These are phyloP conservation scores for Lachancea thermotolerans DNA, from an alignment of 805 yeast species.

Conservation along the genomic window DNA sequence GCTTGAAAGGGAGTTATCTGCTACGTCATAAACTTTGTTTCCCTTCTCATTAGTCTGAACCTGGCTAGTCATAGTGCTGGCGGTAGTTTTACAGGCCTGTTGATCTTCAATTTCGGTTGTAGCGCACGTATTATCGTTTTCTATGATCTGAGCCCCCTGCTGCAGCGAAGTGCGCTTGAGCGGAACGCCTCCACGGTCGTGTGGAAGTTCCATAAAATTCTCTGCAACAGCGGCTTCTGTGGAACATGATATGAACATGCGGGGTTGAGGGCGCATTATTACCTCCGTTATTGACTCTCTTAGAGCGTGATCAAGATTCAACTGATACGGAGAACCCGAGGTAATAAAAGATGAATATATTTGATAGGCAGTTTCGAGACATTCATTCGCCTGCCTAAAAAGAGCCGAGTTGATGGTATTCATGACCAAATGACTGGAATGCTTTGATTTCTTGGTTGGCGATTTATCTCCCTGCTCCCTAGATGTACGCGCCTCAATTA, in stretches of 20 bases:
- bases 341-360: slow-evolving; percentile 62
- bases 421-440: slow-evolving; percentile 20
- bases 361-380: slow-evolving; percentile 54
- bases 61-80: no score
- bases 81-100: no score
- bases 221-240: background rate
- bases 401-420: slow-evolving; percentile 35
- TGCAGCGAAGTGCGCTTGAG: no score
- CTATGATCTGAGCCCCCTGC: no score
- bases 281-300: slow-evolving; percentile 38
- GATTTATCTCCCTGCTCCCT: slow-evolving; percentile 10
- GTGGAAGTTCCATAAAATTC: background rate
- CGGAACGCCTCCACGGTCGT: background rate
- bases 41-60: background rate
- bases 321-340: slow-evolving; percentile 57
- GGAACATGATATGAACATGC: slow-evolving; percentile 12
- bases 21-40: background rate
- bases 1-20: slow-evolving; percentile 1
- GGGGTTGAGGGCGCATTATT: slow-evolving; percentile 36
- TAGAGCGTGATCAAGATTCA: slow-evolving; percentile 57
- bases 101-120: no score
- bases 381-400: slow-evolving; percentile 42
- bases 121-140: no score
- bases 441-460: slow-evolving; percentile 7
- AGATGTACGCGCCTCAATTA: slow-evolving; percentile 27